These are phyloP conservation scores for Metarhizium album DNA, from an alignment of 2,329 filamentous ascomycete species.

Conservation along the genomic window DNA sequence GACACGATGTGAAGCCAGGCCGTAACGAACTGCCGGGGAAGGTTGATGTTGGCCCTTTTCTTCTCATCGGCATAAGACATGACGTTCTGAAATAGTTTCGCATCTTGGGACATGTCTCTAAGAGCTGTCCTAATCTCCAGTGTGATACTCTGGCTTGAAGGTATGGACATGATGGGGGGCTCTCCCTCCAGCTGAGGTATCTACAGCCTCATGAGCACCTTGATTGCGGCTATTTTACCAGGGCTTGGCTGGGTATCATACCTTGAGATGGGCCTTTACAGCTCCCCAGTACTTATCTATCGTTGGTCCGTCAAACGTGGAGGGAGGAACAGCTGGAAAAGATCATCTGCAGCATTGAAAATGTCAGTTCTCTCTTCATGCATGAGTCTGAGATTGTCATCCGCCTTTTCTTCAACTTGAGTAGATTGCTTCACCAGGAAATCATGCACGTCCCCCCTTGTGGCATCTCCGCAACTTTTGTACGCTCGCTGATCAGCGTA, in stretches of 20 bases:
- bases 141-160: conserved; percentile 1
- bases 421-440: conserved; percentile 14
- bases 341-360: conserved; percentile 27
- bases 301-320: conserved; percentile 24
- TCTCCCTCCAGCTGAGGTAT: conserved; percentile 8
- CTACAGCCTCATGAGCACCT: not conserved
- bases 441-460: conserved; percentile 14
- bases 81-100: conserved; percentile 19
- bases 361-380: conserved; percentile 27
- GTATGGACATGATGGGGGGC: not conserved
- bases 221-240: not conserved
- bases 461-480: conserved; percentile 13
- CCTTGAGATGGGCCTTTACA: conserved; percentile 18
- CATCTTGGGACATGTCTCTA: conserved; percentile 13
- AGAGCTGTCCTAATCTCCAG: conserved; percentile 10
- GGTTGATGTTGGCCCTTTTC: conserved; percentile 18
- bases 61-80: conserved; percentile 16
- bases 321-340: conserved; percentile 34
- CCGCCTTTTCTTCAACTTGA: conserved; percentile 14
- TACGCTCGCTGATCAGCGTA: conserved; percentile 19
- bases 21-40: conserved; percentile 26
- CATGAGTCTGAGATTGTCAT: conserved; percentile 13
- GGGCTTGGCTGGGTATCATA: conserved; percentile 9
- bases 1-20: conserved; percentile 33
- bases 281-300: conserved; percentile 34